Conservation (phyloP, 306 rosid species). For the Purshia tridentata region DNA sequence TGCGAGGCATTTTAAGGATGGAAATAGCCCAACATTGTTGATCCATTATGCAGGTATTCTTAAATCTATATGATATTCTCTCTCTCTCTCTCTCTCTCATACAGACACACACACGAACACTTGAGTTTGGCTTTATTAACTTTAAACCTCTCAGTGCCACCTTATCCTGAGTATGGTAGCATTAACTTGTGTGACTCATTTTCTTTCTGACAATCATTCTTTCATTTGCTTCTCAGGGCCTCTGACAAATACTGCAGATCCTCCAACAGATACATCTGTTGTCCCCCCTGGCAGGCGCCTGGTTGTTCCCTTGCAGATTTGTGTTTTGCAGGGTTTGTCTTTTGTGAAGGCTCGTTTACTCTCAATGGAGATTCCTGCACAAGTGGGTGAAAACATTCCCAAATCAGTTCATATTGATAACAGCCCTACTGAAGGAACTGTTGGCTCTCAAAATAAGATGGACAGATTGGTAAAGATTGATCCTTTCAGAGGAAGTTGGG, state of each 20-base stretch:
- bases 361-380: slow-evolving; percentile 98
- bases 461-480: slow-evolving; percentile 87
- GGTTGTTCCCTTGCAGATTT: slow-evolving; percentile 83
- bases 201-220: slow-evolving; percentile 18
- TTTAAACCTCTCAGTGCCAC: not conserved
- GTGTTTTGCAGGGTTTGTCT: slow-evolving; percentile 90
- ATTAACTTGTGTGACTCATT: slow-evolving; percentile 10
- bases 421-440: slow-evolving; percentile 39
- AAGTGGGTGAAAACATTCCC: slow-evolving; percentile 77
- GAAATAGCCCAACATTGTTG: slow-evolving; percentile 69
- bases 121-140: not conserved
- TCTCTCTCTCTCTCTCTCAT: not conserved
- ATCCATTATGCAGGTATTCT: slow-evolving; percentile 87
- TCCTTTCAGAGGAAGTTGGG: slow-evolving; percentile 96
- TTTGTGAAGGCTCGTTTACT: slow-evolving; percentile 91
- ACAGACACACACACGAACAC: not conserved
- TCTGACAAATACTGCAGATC: slow-evolving; percentile 48
- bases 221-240: slow-evolving; percentile 57
- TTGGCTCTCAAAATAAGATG: slow-evolving; percentile 47
- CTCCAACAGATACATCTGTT: slow-evolving; percentile 39
- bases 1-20: slow-evolving; percentile 68
- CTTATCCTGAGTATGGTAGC: slow-evolving; percentile 3
- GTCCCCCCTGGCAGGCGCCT: slow-evolving; percentile 91
- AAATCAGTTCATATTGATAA: slow-evolving; percentile 40
- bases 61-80: not conserved